Percentiles rank a stretch among this genome's conserved stretches.
phyloP scores from a whole-genome alignment of 768 basidiomycete species.

The Lactifluus rugatus region DNA sequence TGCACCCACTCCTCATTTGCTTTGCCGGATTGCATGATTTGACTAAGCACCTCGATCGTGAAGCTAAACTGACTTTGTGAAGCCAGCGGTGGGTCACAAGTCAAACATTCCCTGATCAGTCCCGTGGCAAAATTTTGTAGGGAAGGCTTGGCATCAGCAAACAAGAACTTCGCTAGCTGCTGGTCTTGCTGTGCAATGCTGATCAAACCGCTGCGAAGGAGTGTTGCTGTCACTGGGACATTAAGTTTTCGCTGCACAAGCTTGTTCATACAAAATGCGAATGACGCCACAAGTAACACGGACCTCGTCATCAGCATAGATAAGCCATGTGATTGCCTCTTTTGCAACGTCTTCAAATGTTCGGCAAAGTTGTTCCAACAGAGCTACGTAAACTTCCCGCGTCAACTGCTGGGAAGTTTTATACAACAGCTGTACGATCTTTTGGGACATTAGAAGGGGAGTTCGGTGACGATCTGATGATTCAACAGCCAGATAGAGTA shows the following conservation, averaged over 20 bases:
- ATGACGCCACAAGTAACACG: conserved; percentile 22
- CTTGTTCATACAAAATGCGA: conserved; percentile 1
- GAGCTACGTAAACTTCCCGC: conserved; percentile 84
- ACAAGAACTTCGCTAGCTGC: conserved; percentile 79
- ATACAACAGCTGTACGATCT: conserved; percentile 91
- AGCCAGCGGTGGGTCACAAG: conserved; percentile 70
- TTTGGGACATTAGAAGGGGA: conserved; percentile 88
- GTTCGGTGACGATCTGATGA: conserved; percentile 76
- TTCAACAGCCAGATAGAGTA: conserved; percentile 72
- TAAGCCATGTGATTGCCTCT: conserved; percentile 93
- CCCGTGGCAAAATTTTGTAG: conserved; percentile 75
- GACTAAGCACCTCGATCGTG: conserved; percentile 71
- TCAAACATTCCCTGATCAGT: conserved; percentile 78
- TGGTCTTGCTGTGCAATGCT: conserved; percentile 72
- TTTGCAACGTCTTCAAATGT: conserved; percentile 88
- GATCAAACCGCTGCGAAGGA: conserved; percentile 78
- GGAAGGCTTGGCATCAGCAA: conserved; percentile 65
- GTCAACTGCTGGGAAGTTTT: conserved; percentile 80
- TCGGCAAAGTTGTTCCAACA: conserved; percentile 83
- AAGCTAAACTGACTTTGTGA: conserved; percentile 70
- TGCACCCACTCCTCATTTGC: conserved; percentile 73
- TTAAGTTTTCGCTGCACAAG: conserved; percentile 81
- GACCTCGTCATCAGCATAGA: conserved; percentile 95
- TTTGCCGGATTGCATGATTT: conserved; percentile 63
- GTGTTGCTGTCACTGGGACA: conserved; percentile 83